phyloP scores from a whole-genome alignment of 2,329 filamentous ascomycete genomes.

The Capronia epimyces region DNA sequence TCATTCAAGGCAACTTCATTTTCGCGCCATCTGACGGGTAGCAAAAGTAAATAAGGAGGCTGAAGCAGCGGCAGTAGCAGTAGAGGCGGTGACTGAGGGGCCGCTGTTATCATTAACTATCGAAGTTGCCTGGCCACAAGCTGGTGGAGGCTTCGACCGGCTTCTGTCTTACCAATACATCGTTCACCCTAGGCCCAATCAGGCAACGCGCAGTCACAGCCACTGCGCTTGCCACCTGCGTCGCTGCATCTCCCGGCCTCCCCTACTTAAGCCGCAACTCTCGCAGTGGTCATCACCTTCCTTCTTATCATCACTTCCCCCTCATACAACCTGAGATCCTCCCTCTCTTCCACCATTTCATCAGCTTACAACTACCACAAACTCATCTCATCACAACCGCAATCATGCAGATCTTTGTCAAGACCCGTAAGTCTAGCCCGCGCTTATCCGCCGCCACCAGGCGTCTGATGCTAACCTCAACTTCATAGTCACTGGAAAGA shows the following conservation, averaged over 20 bases:
- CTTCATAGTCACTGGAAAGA: conserved; percentile 55
- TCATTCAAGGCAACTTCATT: background rate
- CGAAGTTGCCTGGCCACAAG: conserved; percentile 3
- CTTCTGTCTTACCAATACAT: conserved; percentile 1
- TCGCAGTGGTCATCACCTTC: conserved; percentile 30
- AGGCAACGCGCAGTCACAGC: background rate
- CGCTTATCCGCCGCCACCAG: conserved; percentile 27
- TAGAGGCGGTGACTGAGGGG: background rate
- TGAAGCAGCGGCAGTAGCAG: background rate
- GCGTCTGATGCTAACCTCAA: conserved; percentile 34
- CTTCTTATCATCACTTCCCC: conserved; percentile 30
- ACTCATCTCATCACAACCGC: conserved; percentile 29
- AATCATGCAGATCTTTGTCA: conserved; percentile 96
- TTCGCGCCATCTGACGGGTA: background rate
- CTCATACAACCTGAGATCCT: conserved; percentile 19
- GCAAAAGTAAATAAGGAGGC: background rate
- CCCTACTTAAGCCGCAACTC: conserved; percentile 34
- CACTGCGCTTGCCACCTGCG: conserved; percentile 13
- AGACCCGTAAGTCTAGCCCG: conserved; percentile 67
- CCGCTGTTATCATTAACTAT: background rate
- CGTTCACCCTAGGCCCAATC: conserved; percentile 1
- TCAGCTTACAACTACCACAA: conserved; percentile 2
- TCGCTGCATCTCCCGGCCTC: conserved; percentile 15
- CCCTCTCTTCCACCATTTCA: conserved; percentile 11
- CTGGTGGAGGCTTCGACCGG: conserved; percentile 1